Evolutionary conservation across 108 stramenopile species (phyloP).

Genomic region (Stephanodiscus minutulus): DNA sequence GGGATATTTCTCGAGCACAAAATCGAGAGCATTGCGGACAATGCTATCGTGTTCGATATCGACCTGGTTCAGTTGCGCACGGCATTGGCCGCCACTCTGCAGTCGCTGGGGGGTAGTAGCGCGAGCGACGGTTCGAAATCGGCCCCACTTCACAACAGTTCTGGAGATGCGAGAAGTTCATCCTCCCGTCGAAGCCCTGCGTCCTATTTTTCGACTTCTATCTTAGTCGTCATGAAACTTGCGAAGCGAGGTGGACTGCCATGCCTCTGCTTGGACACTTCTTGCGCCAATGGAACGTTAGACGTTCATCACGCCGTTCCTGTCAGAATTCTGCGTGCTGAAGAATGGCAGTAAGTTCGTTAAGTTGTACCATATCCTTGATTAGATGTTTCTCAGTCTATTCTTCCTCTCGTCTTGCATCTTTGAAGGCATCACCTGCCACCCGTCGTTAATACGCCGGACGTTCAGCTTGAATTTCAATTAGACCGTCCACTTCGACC

Average conservation of each 20-base stretch:
- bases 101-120: conserved; percentile 38
- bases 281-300: conserved; percentile 58
- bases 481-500: conserved; percentile 63
- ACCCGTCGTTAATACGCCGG: conserved; percentile 68
- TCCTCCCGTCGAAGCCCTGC: conserved; percentile 25
- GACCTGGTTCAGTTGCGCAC: conserved; percentile 72
- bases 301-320: conserved; percentile 90
- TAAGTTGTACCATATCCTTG: background rate
- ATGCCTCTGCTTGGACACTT: conserved; percentile 82
- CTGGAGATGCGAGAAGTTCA: conserved; percentile 24
- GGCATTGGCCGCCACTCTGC: conserved; percentile 73
- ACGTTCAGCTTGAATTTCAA: conserved; percentile 79
- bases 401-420: conserved; percentile 5
- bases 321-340: conserved; percentile 68
- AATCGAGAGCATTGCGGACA: conserved; percentile 79
- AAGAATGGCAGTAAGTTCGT: conserved; percentile 71
- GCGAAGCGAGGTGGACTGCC: conserved; percentile 82
- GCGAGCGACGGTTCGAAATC: conserved; percentile 21
- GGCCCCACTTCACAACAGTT: conserved; percentile 46
- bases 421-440: conserved; percentile 64
- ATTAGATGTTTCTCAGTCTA: background rate
- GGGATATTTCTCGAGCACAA: conserved; percentile 81
- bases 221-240: conserved; percentile 67
- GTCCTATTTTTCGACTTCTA: conserved; percentile 21
- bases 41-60: conserved; percentile 87